Evolutionary conservation across 495 filamentous ascomycete genomes (phyloP).

Genomic region (Neohortaea acidophila): DNA sequence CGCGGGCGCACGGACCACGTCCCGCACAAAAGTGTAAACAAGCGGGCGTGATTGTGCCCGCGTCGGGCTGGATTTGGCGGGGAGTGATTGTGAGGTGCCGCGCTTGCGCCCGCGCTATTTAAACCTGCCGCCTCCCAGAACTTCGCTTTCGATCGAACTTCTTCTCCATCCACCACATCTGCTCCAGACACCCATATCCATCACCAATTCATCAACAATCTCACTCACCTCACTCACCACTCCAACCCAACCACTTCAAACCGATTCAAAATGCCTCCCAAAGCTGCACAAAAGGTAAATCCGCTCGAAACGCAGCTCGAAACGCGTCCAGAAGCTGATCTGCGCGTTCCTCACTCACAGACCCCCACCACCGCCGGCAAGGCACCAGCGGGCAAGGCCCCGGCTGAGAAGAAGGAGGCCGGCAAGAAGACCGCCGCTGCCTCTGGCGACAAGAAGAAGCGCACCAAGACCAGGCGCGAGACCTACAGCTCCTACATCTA

Average conservation of each 20-base stretch:
- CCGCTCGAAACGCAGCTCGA: conserved; percentile 4
- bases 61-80: no score
- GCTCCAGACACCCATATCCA: conserved; percentile 3
- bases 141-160: conserved; percentile 6
- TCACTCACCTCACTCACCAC: conserved; percentile 10
- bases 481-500: conserved; percentile 99
- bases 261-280: conserved; percentile 18
- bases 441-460: conserved; percentile 99
- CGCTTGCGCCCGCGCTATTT: neutral
- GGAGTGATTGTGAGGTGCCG: no score
- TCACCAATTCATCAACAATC: conserved; percentile 12
- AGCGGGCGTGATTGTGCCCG: neutral
- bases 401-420: conserved; percentile 97
- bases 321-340: conserved; percentile 9
- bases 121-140: neutral
- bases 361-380: conserved; percentile 95
- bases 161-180: conserved; percentile 13
- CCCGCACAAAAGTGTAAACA: no score
- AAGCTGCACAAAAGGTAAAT: conserved; percentile 10
- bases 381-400: conserved; percentile 81
- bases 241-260: conserved; percentile 7
- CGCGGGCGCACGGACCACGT: no score
- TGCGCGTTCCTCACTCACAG: conserved; percentile 88
- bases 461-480: conserved; percentile 99
- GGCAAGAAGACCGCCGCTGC: conserved; percentile 95